phyloP scores from a whole-genome alignment of 2,329 filamentous ascomycete species.

The Aspergillus pseudoterreus region DNA sequence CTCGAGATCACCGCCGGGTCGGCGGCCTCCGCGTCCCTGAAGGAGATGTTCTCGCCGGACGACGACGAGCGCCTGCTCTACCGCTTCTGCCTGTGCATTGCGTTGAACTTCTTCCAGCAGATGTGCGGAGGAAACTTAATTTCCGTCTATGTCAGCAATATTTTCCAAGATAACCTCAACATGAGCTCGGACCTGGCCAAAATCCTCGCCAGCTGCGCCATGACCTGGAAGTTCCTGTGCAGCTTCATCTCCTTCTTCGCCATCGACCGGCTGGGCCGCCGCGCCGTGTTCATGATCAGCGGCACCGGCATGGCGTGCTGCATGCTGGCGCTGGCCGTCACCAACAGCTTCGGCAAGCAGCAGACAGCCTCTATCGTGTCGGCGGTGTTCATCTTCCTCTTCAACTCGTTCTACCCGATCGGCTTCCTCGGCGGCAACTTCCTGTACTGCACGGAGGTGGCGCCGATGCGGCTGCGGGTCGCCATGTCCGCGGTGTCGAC shows the following conservation, averaged over 20 bases:
- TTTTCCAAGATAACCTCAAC: conserved; percentile 14
- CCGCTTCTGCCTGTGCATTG: conserved; percentile 17
- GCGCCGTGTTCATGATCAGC: conserved; percentile 51
- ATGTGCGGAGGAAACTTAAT: conserved; percentile 18
- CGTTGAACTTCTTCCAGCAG: conserved; percentile 18
- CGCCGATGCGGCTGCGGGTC: conserved; percentile 52
- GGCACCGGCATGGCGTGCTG: conserved; percentile 52
- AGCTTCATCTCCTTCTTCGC: conserved; percentile 50
- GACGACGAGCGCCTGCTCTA: conserved; percentile 20
- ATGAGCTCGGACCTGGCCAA: conserved; percentile 15
- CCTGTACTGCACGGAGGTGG: conserved; percentile 44
- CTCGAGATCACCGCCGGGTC: conserved; percentile 14
- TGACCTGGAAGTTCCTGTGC: conserved; percentile 56
- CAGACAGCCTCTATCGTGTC: conserved; percentile 13
- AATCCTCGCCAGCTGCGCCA: conserved; percentile 46
- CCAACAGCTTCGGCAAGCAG: conserved; percentile 25
- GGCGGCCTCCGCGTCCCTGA: conserved; percentile 6
- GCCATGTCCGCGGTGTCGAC: conserved; percentile 57
- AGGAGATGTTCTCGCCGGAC: conserved; percentile 14
- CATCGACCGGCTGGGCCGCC: conserved; percentile 51
- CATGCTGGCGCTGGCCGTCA: conserved; percentile 52
- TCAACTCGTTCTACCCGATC: conserved; percentile 63
- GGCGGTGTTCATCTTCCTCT: conserved; percentile 51
- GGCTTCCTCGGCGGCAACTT: conserved; percentile 60
- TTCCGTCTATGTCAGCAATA: conserved; percentile 15